Evolutionary conservation across 2,329 filamentous ascomycete genomes (phyloP), one percentile per base, ranked within the genome.

Genomic region (Helotiales sp.): DNA sequence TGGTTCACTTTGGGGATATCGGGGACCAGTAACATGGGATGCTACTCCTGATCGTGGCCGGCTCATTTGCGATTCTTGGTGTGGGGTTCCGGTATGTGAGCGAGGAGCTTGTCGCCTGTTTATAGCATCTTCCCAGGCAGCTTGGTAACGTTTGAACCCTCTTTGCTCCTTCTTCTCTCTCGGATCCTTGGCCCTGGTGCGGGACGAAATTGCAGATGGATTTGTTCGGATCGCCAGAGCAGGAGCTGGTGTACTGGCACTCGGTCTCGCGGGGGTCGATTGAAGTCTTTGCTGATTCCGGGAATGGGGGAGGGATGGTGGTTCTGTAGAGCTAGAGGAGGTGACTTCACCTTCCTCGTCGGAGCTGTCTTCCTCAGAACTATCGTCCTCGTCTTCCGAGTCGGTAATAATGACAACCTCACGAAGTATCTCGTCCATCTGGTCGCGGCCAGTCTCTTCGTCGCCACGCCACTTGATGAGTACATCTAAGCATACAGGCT

Each of bases 401-500:
- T 78, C 77, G n/a, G 75, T 75, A 52, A 91, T 89, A 73, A 90
- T 85, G 62, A 90, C 86, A 11, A 90, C 86, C 77, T 91, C 88
- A 60, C 86, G 83, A 37, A 90, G 80, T 65, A 90, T 89, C 75
- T 90, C 87, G 66, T 90, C 88, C 17, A 90, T 82, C 75, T 90
- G 86, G 72, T 91, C 88, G 58, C 88, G 85, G 28, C 88, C 88
- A 20, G 85, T 90, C 76, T 91, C 88, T 76, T 91, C 88, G 72
- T 91, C 88, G 64, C 88, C 88, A 80, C 88, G 87, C 88, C 88
- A 91, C 85, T 90, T 90, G 81, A 90, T 85, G 77, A 91, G 85
- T 62, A 87, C 81, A 71, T 90, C 88, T 54, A 90, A 80, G 70
- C 88, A 90, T 15, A 87, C 79, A 34, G 82, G 78, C 72, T 90